Base-by-base conservation (phyloP, 2,329 filamentous ascomycete species). In the Lecanoromycetidae sp. region DNA sequence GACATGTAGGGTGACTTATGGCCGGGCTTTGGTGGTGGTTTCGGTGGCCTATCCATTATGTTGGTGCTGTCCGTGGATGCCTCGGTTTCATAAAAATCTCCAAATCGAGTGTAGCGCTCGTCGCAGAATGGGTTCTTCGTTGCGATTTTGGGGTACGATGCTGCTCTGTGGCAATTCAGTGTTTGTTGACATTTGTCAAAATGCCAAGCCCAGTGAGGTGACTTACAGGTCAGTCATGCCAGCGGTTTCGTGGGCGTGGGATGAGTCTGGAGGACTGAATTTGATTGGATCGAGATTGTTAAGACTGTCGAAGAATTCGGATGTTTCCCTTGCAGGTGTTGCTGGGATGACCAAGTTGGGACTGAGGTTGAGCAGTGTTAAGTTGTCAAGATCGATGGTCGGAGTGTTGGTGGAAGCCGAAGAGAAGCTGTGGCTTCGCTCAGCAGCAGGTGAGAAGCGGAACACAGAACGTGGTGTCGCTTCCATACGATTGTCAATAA, bases 281-380 rank as follows among this genome's bases (percentile, higher is more conserved):
- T 56, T 56, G 26, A 48, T 36, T 32, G 54, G 54, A 37, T 56
- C 54, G 17, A 56, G 44, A 44, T 42, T 47, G 33, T 52, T 48
- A 12, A 49, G n/a, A 7, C 33, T 43, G 32, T 52, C 37, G 33
- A 49, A 44, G 20, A 29, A 42, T 22, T 49, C 36, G 7, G 36
- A 40, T 9, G 44, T 44, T 32, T 47, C 29, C 37, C 42, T 44
- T 27, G 39, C 39, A 41, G 40, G 42, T 27, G 46, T 50, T 25
- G 25, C 26, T 15, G 45, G 40, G n/a, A 46, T 38, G 15, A 45
- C 15, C 10, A 50, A 25, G 9, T 53, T 22, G 10, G 47, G 45
- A 32, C 44, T 50, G n/a, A 53, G 34, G 34, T 45, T 30, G 20
- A 48, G 33, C 19, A 52, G 41, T 23, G 17, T 38, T 23, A 42